phyloP scores from a whole-genome alignment of 2,329 filamentous ascomycete genomes.

The Ceratocystiopsis minuta region DNA sequence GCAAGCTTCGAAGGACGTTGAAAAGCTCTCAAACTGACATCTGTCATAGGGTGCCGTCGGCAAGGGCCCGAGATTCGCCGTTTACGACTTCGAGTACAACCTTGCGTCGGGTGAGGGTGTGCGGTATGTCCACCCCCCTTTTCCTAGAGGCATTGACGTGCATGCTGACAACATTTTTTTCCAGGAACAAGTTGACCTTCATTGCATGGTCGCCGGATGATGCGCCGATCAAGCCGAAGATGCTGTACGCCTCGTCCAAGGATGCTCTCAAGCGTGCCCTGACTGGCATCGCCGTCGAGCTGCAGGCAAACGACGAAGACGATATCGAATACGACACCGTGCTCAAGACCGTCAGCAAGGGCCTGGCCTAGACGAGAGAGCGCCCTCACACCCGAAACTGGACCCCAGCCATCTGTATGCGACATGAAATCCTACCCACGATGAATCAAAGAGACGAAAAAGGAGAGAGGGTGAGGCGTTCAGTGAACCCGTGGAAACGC shows the following conservation, averaged over 20 bases:
- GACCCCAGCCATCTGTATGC: too few relatives aligned
- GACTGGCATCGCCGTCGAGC: conserved; percentile 55
- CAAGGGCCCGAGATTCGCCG: conserved; percentile 61
- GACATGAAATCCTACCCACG: too few relatives aligned
- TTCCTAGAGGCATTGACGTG: neutral
- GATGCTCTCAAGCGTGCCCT: conserved; percentile 67
- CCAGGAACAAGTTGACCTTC: conserved; percentile 61
- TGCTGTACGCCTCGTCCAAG: conserved; percentile 82
- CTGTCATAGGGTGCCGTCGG: conserved; percentile 30
- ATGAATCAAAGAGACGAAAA: too few relatives aligned
- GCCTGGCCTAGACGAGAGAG: conserved; percentile 23
- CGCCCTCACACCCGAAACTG: too few relatives aligned
- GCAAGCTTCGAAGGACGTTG: too few relatives aligned
- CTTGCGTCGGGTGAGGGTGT: conserved; percentile 54
- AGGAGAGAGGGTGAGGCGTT: too few relatives aligned
- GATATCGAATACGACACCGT: conserved; percentile 65
- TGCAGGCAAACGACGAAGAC: conserved; percentile 70
- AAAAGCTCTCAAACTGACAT: too few relatives aligned
- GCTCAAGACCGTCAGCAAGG: conserved; percentile 48
- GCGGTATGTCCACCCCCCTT: conserved; percentile 28
- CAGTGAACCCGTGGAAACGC: too few relatives aligned
- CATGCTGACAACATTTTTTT: neutral
- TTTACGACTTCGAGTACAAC: conserved; percentile 71
- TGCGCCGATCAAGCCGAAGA: conserved; percentile 66
- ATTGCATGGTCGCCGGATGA: conserved; percentile 70